Evolutionary conservation across 495 filamentous ascomycete genomes (phyloP).

Genomic region (Penicillium egyptiacum): DNA sequence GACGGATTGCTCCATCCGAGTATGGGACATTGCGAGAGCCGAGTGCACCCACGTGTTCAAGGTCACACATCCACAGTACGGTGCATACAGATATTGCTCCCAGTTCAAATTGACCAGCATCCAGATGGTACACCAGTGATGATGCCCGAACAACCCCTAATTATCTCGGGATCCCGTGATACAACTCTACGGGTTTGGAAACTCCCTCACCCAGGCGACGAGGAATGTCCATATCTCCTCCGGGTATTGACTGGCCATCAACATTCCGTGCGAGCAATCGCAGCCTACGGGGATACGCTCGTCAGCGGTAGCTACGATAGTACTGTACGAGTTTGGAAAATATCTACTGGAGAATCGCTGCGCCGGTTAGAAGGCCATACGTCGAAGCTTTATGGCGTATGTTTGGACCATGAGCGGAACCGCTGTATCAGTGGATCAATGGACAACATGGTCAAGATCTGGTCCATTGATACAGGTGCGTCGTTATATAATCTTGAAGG

Average conservation of each 20-base stretch:
- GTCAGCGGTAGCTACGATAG: constrained; percentile 96
- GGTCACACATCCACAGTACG: constrained; percentile 98
- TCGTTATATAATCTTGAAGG: constrained; percentile 89
- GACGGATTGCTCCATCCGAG: constrained; percentile 88
- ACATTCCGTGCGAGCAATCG: constrained; percentile 94
- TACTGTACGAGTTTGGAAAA: constrained; percentile 94
- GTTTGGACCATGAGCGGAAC: constrained; percentile 85
- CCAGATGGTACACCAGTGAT: constrained; percentile 71
- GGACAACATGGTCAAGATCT: constrained; percentile 96
- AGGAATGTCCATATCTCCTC: constrained; percentile 92
- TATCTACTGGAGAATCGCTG: constrained; percentile 84
- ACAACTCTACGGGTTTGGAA: constrained; percentile 94
- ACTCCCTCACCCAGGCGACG: constrained; percentile 72
- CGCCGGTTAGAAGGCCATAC: constrained; percentile 81
- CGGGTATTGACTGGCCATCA: constrained; percentile 82
- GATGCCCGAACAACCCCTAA: constrained; percentile 87
- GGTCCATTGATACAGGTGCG: constrained; percentile 84
- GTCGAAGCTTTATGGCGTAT: constrained; percentile 95
- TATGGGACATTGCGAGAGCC: constrained; percentile 94
- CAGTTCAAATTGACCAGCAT: constrained; percentile 68
- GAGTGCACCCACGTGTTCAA: constrained; percentile 92
- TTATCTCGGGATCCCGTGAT: constrained; percentile 97
- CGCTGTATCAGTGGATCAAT: constrained; percentile 97
- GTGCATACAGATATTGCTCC: constrained; percentile 90
- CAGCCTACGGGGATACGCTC: constrained; percentile 88